Conservation (phyloP, 768 basidiomycete species). For the Suillus hirtellus region DNA sequence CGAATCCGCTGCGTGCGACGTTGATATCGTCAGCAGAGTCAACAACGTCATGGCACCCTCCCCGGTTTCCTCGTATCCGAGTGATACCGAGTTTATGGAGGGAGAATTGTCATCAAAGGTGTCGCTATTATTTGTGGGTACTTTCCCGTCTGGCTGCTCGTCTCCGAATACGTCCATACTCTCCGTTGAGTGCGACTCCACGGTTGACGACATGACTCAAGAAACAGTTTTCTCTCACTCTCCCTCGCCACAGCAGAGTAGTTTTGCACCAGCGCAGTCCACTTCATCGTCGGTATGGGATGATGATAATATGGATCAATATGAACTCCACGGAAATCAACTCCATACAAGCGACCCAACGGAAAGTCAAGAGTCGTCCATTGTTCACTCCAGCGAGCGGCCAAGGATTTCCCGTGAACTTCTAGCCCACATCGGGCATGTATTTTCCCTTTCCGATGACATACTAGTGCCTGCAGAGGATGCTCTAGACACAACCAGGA, state of each 20-base stretch:
- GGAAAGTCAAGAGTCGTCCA: neutral
- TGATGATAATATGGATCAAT: neutral
- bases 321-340: neutral
- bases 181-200: conserved; percentile 21
- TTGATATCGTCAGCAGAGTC: too few species aligned
- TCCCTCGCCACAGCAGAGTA: neutral
- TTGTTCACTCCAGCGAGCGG: neutral
- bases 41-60: neutral
- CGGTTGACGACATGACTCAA: neutral
- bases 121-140: conserved; percentile 15
- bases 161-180: conserved; percentile 25
- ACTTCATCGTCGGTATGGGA: neutral
- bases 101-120: conserved; percentile 19
- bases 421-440: conserved; percentile 7
- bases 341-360: neutral
- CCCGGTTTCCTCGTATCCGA: neutral
- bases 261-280: neutral
- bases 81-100: conserved; percentile 3
- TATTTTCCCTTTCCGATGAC: conserved; percentile 6
- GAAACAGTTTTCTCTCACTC: neutral
- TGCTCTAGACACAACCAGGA: neutral
- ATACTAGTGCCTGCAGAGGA: neutral
- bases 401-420: conserved; percentile 1
- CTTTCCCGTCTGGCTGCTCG: conserved; percentile 22
- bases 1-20: neutral